Evolutionary conservation across 2,329 filamentous ascomycete species (phyloP).

Genomic region (Ceratocystis ficicola): DNA sequence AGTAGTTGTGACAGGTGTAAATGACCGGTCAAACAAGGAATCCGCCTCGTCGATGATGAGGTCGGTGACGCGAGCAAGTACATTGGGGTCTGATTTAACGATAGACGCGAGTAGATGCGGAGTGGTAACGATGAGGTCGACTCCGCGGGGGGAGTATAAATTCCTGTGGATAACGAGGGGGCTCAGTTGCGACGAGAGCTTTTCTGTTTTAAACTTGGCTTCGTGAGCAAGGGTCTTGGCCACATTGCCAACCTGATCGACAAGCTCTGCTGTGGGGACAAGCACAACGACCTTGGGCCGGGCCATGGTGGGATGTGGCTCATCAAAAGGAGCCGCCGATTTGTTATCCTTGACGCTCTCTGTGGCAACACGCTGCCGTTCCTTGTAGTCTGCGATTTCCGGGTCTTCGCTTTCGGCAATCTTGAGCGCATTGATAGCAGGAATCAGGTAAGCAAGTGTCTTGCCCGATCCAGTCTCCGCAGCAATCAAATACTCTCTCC

Average conservation of each 20-base stretch:
- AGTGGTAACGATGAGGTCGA: conserved; percentile 78
- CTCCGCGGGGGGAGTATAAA: conserved; percentile 65
- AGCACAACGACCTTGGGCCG: conserved; percentile 75
- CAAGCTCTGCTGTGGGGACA: conserved; percentile 84
- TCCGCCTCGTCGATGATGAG: conserved; percentile 92
- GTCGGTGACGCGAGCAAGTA: conserved; percentile 81
- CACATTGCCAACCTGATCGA: conserved; percentile 70
- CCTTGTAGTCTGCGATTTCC: conserved; percentile 45
- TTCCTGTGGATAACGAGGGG: conserved; percentile 71
- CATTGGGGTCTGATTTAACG: conserved; percentile 76
- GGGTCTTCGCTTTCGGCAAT: conserved; percentile 52
- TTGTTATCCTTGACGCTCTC: conserved; percentile 42
- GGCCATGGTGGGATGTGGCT: conserved; percentile 60
- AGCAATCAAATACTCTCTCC: conserved; percentile 61
- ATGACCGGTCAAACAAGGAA: conserved; percentile 86
- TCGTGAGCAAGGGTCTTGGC: conserved; percentile 73
- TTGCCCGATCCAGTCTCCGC: conserved; percentile 97
- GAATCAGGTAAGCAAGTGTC: conserved; percentile 83
- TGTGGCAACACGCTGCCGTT: conserved; percentile 43
- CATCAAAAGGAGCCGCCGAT: conserved; percentile 51
- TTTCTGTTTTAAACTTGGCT: conserved; percentile 73
- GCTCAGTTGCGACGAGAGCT: conserved; percentile 66
- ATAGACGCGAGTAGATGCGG: conserved; percentile 84
- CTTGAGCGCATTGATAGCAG: conserved; percentile 76
- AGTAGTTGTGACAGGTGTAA: conserved; percentile 66